Percentiles rank a stretch among this genome's conserved stretches.
Conservation (phyloP, 768 basidiomycete genomes). For the Psilocybe azurescens region DNA sequence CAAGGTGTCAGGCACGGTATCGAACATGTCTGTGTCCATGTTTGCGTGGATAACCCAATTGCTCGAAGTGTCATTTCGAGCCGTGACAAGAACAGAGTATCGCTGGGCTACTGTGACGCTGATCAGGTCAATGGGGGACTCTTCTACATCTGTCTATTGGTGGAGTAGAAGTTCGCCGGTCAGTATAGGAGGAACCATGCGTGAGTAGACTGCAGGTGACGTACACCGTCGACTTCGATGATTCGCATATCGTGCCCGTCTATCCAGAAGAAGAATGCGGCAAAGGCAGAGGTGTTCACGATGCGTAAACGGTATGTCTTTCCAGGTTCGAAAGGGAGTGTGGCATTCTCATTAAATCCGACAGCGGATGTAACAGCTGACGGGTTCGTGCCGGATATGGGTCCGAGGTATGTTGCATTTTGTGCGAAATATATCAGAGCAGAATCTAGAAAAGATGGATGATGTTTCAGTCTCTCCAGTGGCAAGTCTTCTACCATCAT, state of each 20-base stretch:
- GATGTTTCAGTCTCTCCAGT: background rate
- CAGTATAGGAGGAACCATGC: background rate
- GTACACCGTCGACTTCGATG: constrained; percentile 84
- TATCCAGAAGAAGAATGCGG: constrained; percentile 86
- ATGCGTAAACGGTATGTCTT: constrained; percentile 91
- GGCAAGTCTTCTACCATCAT: background rate
- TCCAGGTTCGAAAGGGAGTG: constrained; percentile 82
- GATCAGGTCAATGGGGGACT: constrained; percentile 73
- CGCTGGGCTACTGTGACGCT: constrained; percentile 87
- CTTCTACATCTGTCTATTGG: constrained; percentile 74
- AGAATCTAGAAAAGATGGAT: constrained; percentile 53
- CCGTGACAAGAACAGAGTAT: constrained; percentile 91
- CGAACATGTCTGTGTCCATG: constrained; percentile 93
- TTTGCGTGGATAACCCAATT: constrained; percentile 94
- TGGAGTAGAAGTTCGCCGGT: background rate
- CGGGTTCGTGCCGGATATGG: constrained; percentile 54
- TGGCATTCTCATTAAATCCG: constrained; percentile 88
- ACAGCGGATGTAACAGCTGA: constrained; percentile 60
- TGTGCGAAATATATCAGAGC: constrained; percentile 86
- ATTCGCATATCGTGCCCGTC: constrained; percentile 87
- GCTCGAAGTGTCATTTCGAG: constrained; percentile 79
- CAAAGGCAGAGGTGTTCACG: constrained; percentile 80
- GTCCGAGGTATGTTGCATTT: constrained; percentile 71
- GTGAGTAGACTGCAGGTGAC: constrained; percentile 26
- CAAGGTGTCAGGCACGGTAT: constrained; percentile 71